Evolutionary conservation across 2,329 filamentous ascomycete genomes (phyloP).

Genomic region (Fonsecaea pugnacius): DNA sequence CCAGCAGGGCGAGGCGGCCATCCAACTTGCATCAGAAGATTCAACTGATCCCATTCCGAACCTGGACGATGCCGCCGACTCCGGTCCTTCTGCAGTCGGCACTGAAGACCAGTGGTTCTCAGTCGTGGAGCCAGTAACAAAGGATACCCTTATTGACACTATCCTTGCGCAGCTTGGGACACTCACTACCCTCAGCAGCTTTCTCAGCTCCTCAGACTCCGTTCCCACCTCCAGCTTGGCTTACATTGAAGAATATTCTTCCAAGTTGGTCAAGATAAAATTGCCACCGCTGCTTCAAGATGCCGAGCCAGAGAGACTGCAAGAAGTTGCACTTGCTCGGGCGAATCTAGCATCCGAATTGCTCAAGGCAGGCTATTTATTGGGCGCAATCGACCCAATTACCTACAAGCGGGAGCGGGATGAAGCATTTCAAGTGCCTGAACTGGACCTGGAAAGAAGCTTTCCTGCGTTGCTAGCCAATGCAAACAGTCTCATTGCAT

Average conservation of each 20-base stretch:
- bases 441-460: slow-evolving; percentile 49
- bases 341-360: slow-evolving; percentile 63
- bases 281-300: slow-evolving; percentile 58
- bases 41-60: slow-evolving; percentile 30
- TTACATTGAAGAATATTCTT: slow-evolving; percentile 63
- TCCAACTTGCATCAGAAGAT: slow-evolving; percentile 19
- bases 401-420: slow-evolving; percentile 57
- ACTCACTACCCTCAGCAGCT: slow-evolving; percentile 57
- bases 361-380: slow-evolving; percentile 62
- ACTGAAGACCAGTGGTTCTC: slow-evolving; percentile 61
- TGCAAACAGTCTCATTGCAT: slow-evolving; percentile 61
- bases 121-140: slow-evolving; percentile 69
- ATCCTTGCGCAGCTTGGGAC: slow-evolving; percentile 66
- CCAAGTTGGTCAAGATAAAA: slow-evolving; percentile 57
- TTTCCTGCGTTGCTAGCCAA: slow-evolving; percentile 59
- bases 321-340: slow-evolving; percentile 59
- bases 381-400: slow-evolving; percentile 53
- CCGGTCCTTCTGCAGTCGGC: slow-evolving; percentile 39
- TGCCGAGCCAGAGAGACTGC: slow-evolving; percentile 46
- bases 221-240: slow-evolving; percentile 52
- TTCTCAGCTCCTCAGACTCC: slow-evolving; percentile 43
- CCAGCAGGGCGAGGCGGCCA: slow-evolving; percentile 37
- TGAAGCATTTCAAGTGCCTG: slow-evolving; percentile 46
- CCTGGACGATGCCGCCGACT: slow-evolving; percentile 20
- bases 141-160: slow-evolving; percentile 69